A percentile compares a stretch with the other conserved stretches of the same genome.
Conservation (phyloP, 805 yeast genomes). For the Yueomyces sp. region DNA sequence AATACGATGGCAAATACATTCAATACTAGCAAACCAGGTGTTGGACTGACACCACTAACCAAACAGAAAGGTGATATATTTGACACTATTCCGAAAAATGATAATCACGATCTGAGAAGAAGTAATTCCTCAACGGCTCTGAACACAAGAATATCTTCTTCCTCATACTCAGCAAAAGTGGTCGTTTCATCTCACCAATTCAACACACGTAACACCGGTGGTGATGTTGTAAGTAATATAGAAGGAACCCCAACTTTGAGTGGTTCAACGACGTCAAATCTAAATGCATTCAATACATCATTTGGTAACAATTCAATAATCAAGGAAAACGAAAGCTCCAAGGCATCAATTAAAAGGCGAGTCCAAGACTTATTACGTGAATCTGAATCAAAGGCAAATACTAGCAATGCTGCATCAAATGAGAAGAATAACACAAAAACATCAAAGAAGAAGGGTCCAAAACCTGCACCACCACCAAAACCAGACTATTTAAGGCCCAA, state of each 20-base stretch:
- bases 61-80: background rate
- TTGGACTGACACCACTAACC: background rate
- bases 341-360: conserved; percentile 40
- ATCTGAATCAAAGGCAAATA: conserved; percentile 7
- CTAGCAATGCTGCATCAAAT: background rate
- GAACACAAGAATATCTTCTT: background rate
- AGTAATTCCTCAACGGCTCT: background rate
- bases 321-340: conserved; percentile 1
- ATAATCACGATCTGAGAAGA: background rate
- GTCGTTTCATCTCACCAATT: background rate
- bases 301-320: background rate
- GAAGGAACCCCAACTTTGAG: background rate
- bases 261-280: background rate
- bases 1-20: background rate
- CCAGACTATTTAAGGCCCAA: background rate
- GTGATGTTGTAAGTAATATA: background rate
- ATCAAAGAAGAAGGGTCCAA: background rate
- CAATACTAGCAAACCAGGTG: background rate
- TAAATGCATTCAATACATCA: background rate
- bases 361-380: conserved; percentile 35
- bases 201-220: background rate
- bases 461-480: background rate
- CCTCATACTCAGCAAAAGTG: background rate
- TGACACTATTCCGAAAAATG: background rate
- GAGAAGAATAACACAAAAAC: background rate